Conservation (phyloP, 345 rosid genomes). For the Capsella bursapastoris region DNA sequence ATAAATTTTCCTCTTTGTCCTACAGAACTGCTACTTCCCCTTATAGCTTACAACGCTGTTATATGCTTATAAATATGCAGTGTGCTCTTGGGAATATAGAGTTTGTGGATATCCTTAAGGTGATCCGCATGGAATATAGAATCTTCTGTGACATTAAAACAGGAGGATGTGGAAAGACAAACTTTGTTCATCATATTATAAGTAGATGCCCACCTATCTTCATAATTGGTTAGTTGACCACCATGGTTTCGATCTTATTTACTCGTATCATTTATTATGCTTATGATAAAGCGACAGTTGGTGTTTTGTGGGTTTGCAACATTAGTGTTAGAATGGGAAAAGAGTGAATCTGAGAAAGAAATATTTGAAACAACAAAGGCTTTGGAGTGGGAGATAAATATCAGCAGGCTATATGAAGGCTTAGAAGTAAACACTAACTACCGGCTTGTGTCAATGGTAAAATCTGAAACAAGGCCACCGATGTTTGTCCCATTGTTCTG, state of each 20-base stretch:
- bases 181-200: constrained; percentile 3
- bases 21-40: constrained; percentile 3
- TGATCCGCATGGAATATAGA: constrained; percentile 15
- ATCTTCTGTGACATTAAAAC: constrained; percentile 24
- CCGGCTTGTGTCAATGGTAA: constrained; percentile 34
- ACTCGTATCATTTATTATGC: background rate
- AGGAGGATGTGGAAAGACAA: constrained; percentile 32
- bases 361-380: constrained; percentile 29
- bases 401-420: constrained; percentile 15
- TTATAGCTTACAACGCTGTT: background rate
- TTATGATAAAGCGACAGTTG: background rate
- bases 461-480: background rate
- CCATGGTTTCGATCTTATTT: background rate
- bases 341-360: constrained; percentile 1
- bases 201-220: constrained; percentile 24
- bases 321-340: constrained; percentile 25
- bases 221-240: constrained; percentile 19
- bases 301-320: constrained; percentile 15
- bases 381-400: constrained; percentile 29
- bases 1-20: background rate
- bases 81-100: constrained; percentile 5
- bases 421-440: background rate
- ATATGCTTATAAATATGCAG: background rate
- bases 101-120: constrained; percentile 27
- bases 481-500: background rate